These are phyloP conservation scores for Sclerotinia trifoliorum DNA, from an alignment of 2,329 filamentous ascomycete genomes.

Conservation along the genomic window DNA sequence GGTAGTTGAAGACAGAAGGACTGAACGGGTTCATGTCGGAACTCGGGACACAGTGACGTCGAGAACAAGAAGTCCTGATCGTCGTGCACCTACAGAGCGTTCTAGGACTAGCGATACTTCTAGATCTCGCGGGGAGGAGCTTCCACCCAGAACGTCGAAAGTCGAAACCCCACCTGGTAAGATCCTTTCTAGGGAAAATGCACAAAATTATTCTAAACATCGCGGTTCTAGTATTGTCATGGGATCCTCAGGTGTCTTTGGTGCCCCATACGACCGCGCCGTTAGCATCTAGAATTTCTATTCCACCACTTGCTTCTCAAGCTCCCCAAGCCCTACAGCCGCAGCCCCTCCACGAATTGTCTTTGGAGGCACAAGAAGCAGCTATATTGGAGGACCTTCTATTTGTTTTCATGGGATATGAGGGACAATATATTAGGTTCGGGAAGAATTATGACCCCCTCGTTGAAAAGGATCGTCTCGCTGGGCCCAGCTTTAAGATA, in stretches of 20 bases:
- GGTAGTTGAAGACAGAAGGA: slow-evolving; percentile 48
- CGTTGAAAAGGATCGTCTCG: slow-evolving; percentile 81
- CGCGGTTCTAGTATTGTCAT: slow-evolving; percentile 47
- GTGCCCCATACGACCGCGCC: slow-evolving; percentile 61
- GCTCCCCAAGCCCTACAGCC: slow-evolving; percentile 70
- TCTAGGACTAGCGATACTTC: slow-evolving; percentile 32
- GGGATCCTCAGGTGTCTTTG: slow-evolving; percentile 78
- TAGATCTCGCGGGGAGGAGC: slow-evolving; percentile 34
- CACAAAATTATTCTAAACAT: slow-evolving; percentile 18
- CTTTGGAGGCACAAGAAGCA: slow-evolving; percentile 78
- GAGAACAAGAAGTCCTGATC: slow-evolving; percentile 57
- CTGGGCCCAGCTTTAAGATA: slow-evolving; percentile 78
- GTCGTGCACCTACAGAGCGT: slow-evolving; percentile 33
- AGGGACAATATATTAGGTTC: slow-evolving; percentile 95
- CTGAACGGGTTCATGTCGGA: slow-evolving; percentile 57
- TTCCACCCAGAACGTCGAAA: slow-evolving; percentile 42
- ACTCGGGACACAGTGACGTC: slow-evolving; percentile 62
- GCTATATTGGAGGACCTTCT: slow-evolving; percentile 86
- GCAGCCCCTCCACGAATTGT: slow-evolving; percentile 65
- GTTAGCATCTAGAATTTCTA: slow-evolving; percentile 50
- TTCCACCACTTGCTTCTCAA: slow-evolving; percentile 71
- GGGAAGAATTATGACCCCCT: slow-evolving; percentile 76
- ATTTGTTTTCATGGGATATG: slow-evolving; percentile 96
- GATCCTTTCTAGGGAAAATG: not conserved
- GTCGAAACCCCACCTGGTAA: slow-evolving; percentile 53